A percentile compares a stretch with the other conserved stretches of the same genome.
Evolutionary conservation across 805 yeast species (phyloP).

Genomic region (Saccharomycopsis fibuligera): DNA sequence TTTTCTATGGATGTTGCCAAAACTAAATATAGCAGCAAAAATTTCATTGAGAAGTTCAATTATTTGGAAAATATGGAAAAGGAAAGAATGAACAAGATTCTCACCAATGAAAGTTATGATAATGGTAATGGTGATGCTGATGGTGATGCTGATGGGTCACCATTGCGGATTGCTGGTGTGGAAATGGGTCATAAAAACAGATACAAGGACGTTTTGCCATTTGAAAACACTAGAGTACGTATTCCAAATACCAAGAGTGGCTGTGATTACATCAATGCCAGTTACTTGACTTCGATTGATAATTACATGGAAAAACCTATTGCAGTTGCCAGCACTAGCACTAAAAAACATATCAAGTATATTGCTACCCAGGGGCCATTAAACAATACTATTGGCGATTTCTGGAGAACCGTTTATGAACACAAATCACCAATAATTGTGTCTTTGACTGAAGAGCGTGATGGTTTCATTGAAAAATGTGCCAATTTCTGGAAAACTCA

Average conservation of each 20-base stretch:
- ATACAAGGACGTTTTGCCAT: constrained; percentile 84
- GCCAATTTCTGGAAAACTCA: constrained; percentile 74
- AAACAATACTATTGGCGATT: constrained; percentile 65
- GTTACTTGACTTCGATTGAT: constrained; percentile 43
- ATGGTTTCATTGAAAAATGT: constrained; percentile 77
- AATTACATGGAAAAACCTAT: not conserved
- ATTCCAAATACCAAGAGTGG: constrained; percentile 31
- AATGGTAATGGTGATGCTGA: constrained; percentile 7
- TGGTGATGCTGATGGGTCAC: constrained; percentile 24
- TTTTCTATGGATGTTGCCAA: constrained; percentile 1
- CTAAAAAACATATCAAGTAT: constrained; percentile 28
- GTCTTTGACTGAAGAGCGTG: constrained; percentile 69
- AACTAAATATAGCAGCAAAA: not conserved
- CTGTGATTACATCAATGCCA: constrained; percentile 81
- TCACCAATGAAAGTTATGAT: constrained; percentile 8
- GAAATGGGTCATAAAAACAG: constrained; percentile 79
- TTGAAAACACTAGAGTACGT: constrained; percentile 76
- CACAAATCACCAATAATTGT: constrained; percentile 60
- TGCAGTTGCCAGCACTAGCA: not conserved
- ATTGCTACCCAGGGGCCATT: constrained; percentile 93
- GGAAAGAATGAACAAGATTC: constrained; percentile 46
- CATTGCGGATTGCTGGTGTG: constrained; percentile 61
- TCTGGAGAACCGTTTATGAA: constrained; percentile 72
- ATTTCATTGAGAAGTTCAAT: constrained; percentile 48
- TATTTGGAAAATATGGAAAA: constrained; percentile 65